These are phyloP conservation scores for Teunomyces lycoperdinae DNA, from an alignment of 805 yeast genomes.

Conservation along the genomic window DNA sequence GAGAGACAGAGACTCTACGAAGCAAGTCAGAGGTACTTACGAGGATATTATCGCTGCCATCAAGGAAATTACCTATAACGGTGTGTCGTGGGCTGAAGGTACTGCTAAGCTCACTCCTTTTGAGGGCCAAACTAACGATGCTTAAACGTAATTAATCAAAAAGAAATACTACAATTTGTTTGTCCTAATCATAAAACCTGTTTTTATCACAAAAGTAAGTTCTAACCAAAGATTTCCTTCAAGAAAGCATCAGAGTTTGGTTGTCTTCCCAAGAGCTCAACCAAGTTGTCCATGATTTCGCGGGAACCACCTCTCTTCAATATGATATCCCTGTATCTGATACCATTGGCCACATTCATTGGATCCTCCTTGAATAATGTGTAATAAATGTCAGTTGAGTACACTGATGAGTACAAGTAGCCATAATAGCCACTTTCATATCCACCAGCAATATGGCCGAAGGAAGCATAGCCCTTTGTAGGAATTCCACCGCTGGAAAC, in stretches of 20 bases:
- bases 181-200: not conserved
- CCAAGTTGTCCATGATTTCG: constrained; percentile 64
- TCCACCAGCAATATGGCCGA: constrained; percentile 79
- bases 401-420: constrained; percentile 81
- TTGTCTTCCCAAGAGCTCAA: constrained; percentile 68
- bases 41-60: constrained; percentile 71
- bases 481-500: constrained; percentile 51
- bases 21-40: constrained; percentile 90
- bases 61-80: constrained; percentile 69
- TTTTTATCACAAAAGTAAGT: no score
- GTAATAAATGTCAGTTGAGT: constrained; percentile 80
- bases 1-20: constrained; percentile 96
- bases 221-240: constrained; percentile 45
- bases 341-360: constrained; percentile 58
- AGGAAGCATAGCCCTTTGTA: constrained; percentile 71
- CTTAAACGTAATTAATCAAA: constrained; percentile 4
- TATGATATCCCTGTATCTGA: constrained; percentile 65
- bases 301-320: constrained; percentile 70
- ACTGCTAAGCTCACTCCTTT: constrained; percentile 70
- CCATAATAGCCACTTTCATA: constrained; percentile 88
- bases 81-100: constrained; percentile 82
- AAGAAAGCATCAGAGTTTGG: constrained; percentile 75
- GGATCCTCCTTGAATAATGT: constrained; percentile 68
- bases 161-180: not conserved
- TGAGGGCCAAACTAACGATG: constrained; percentile 58